A percentile compares a stretch with the other conserved stretches of the same genome.
Evolutionary conservation across 2,329 filamentous ascomycete genomes (phyloP).

Genomic region (Chaetothyriales sp.): DNA sequence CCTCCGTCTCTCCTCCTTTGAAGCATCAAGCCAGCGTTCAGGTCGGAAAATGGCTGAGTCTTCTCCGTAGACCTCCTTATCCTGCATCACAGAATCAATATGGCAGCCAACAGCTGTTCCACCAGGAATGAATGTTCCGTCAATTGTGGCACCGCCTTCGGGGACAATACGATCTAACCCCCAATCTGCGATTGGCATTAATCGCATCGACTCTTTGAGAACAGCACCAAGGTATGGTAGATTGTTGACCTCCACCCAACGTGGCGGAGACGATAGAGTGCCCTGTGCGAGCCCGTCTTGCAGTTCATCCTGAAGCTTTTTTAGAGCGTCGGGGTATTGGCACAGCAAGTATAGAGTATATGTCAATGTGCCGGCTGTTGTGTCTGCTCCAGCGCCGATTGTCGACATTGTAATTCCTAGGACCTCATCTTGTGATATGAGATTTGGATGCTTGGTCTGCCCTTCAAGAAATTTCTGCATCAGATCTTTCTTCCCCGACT

Average conservation of each 20-base stretch:
- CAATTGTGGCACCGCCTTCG: conserved; percentile 35
- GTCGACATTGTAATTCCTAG: conserved; percentile 7
- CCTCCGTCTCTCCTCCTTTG: conserved; percentile 5
- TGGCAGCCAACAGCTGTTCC: conserved; percentile 11
- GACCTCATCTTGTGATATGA: conserved; percentile 3
- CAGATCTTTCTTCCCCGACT: conserved; percentile 21
- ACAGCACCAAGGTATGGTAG: conserved; percentile 33
- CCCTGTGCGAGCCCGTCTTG: conserved; percentile 29
- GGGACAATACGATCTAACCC: conserved; percentile 20
- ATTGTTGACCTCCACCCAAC: conserved; percentile 14
- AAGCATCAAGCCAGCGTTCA: conserved; percentile 27
- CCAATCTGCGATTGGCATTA: conserved; percentile 30
- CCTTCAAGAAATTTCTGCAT: conserved; percentile 7
- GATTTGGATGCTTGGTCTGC: conserved; percentile 4
- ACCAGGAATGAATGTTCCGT: conserved; percentile 20
- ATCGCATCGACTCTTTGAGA: conserved; percentile 36
- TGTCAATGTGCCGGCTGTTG: conserved; percentile 58
- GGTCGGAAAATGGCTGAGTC: conserved; percentile 14
- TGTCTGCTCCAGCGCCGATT: conserved; percentile 58
- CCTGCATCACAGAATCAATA: conserved; percentile 6
- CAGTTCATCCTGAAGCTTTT: conserved; percentile 18
- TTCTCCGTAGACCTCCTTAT: conserved; percentile 15
- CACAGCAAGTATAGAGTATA: conserved; percentile 25
- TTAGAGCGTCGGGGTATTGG: conserved; percentile 11
- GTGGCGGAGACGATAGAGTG: conserved; percentile 58